These are phyloP conservation scores for Vitis rotundifolia DNA, from an alignment of 164 flowering plant genomes.

Conservation along the genomic window DNA sequence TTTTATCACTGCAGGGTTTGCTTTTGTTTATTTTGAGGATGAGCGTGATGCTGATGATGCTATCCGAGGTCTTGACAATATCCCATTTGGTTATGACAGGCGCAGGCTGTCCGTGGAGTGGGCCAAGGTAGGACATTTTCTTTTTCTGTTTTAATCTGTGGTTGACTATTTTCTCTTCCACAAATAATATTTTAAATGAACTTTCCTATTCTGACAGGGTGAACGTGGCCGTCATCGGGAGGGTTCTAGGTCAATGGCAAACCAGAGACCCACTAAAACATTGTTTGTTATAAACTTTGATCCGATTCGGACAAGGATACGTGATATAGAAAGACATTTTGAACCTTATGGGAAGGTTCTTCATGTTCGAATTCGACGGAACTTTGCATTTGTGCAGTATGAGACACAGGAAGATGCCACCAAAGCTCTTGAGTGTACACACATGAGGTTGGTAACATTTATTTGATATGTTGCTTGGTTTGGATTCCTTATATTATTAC, in stretches of 20 bases:
- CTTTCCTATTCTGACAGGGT: conserved; percentile 39
- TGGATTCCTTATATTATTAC: background rate
- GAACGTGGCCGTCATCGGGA: conserved; percentile 67
- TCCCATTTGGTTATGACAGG: conserved; percentile 75
- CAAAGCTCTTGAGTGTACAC: conserved; percentile 83
- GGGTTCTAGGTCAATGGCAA: conserved; percentile 54
- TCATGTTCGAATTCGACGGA: conserved; percentile 75
- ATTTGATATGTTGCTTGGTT: background rate
- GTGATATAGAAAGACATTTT: conserved; percentile 81
- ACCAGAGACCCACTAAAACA: conserved; percentile 83
- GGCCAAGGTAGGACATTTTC: conserved; percentile 61
- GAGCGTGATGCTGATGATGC: conserved; percentile 97
- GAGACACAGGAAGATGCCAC: conserved; percentile 92
- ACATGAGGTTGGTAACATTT: conserved; percentile 63
- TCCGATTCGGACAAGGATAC: conserved; percentile 62
- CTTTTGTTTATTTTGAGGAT: conserved; percentile 92
- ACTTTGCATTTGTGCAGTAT: conserved; percentile 95
- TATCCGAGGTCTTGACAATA: conserved; percentile 69
- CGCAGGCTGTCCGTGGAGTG: conserved; percentile 89
- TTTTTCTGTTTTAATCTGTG: background rate
- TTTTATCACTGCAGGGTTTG: conserved; percentile 66
- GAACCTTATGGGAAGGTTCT: conserved; percentile 78
- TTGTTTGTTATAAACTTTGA: conserved; percentile 93
- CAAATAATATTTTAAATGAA: background rate
- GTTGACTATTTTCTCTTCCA: background rate